phyloP scores from a whole-genome alignment of 306 rosid species.

The Glycyrrhiza uralensis region DNA sequence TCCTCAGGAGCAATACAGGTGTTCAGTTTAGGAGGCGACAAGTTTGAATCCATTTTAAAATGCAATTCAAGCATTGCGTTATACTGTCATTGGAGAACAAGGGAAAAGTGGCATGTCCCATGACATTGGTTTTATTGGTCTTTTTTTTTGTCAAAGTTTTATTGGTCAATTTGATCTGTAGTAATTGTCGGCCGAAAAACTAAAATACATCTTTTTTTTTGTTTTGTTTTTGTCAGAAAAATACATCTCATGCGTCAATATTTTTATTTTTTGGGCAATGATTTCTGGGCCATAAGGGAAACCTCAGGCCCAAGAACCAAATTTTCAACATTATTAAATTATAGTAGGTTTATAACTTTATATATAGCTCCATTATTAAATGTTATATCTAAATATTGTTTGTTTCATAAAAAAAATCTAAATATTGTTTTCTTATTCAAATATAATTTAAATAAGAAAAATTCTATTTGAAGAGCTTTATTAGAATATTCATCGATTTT shows the following conservation, averaged over 20 bases:
- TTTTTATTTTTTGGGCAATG: constrained; percentile 11
- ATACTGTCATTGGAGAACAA: not conserved
- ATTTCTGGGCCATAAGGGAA: not conserved
- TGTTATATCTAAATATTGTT: not conserved
- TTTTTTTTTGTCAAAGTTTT: no score
- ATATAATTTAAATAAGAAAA: no score
- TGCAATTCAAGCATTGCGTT: not conserved
- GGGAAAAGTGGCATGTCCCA: not conserved
- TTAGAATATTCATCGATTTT: not conserved
- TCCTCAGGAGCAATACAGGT: not conserved
- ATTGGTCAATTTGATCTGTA: not conserved
- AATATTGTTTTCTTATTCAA: no score
- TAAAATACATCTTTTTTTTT: no score
- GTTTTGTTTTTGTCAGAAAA: no score
- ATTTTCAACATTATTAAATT: not conserved
- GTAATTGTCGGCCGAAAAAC: constrained; percentile 5
- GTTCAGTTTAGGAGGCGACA: not conserved
- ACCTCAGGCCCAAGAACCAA: not conserved
- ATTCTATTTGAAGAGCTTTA: not conserved
- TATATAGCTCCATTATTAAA: not conserved
- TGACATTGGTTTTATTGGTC: not conserved
- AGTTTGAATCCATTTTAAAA: not conserved
- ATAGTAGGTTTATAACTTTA: not conserved
- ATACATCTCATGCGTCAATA: not conserved
- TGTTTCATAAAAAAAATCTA: not conserved